Evolutionary conservation across 495 filamentous ascomycete genomes (phyloP).

Genomic region (Hypoxylon intermedium): DNA sequence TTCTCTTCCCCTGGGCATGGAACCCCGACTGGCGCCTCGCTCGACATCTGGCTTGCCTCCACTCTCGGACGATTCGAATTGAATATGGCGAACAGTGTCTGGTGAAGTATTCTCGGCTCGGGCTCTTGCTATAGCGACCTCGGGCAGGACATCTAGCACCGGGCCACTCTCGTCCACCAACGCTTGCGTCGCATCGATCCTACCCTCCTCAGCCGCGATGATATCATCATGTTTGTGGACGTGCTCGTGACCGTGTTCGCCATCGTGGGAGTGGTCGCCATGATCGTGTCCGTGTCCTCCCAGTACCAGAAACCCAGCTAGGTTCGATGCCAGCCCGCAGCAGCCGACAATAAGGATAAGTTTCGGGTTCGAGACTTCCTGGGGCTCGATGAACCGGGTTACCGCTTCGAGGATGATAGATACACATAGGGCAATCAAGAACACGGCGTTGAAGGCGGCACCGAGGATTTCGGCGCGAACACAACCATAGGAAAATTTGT

Average conservation of each 20-base stretch:
- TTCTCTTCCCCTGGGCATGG: conserved; percentile 50
- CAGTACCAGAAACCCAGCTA: conserved; percentile 86
- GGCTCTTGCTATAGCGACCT: conserved; percentile 47
- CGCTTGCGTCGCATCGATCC: conserved; percentile 23
- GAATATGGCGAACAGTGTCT: conserved; percentile 46
- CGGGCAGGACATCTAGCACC: conserved; percentile 53
- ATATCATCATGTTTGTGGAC: conserved; percentile 44
- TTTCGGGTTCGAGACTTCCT: conserved; percentile 79
- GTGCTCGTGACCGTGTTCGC: conserved; percentile 49
- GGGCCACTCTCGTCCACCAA: conserved; percentile 41
- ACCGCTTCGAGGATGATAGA: conserved; percentile 95
- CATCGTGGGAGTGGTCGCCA: conserved; percentile 56
- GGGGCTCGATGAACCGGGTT: conserved; percentile 86
- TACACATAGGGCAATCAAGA: conserved; percentile 91
- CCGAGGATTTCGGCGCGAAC: conserved; percentile 97
- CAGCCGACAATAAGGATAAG: conserved; percentile 88
- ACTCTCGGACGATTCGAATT: conserved; percentile 36
- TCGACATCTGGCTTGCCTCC: conserved; percentile 28
- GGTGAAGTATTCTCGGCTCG: conserved; percentile 37
- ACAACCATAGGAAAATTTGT: conserved; percentile 96
- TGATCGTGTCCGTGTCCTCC: conserved; percentile 91
- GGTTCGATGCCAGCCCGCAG: conserved; percentile 84
- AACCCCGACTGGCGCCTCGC: conserved; percentile 44
- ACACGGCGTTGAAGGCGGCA: conserved; percentile 94
- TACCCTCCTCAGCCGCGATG: conserved; percentile 40